phyloP scores from a whole-genome alignment of 139 green algal genomes.

The Chlamydomonas sphaeroides region DNA sequence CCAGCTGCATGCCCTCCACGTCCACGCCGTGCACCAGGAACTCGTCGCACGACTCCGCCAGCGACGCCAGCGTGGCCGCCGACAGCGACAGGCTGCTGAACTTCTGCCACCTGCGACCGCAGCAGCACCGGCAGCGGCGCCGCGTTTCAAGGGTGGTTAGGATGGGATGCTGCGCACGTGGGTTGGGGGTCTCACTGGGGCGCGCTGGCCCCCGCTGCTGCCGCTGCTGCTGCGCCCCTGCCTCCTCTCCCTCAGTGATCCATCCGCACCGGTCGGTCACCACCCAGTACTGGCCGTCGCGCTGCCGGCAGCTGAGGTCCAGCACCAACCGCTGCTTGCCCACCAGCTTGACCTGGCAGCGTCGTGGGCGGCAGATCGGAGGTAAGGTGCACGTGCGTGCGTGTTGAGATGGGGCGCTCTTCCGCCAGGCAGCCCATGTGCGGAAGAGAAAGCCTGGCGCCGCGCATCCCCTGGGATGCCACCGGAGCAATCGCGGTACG shows the following conservation, averaged over 20 bases:
- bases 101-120: constrained; percentile 78
- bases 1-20: constrained; percentile 97
- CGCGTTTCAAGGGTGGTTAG: too few relatives aligned
- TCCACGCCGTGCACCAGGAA: constrained; percentile 99
- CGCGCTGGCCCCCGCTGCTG: background rate
- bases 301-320: constrained; percentile 92
- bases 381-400: too few relatives aligned
- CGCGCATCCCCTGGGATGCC: too few relatives aligned
- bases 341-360: constrained; percentile 79
- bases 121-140: too few relatives aligned
- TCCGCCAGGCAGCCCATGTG: too few relatives aligned
- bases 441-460: too few relatives aligned
- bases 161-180: too few relatives aligned
- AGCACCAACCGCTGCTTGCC: constrained; percentile 93
- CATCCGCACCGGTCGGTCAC: constrained; percentile 71
- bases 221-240: too few relatives aligned
- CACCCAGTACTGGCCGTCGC: constrained; percentile 76
- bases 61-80: constrained; percentile 64
- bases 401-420: too few relatives aligned
- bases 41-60: constrained; percentile 89
- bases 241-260: background rate
- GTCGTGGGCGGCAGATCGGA: background rate
- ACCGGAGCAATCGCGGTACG: too few relatives aligned
- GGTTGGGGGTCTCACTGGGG: too few relatives aligned
- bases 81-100: constrained; percentile 72